Percentiles rank a stretch among this genome's conserved stretches.
These are phyloP conservation scores for Yamadazyma buinensis DNA, from an alignment of 1,139 yeast genomes.

Conservation along the genomic window DNA sequence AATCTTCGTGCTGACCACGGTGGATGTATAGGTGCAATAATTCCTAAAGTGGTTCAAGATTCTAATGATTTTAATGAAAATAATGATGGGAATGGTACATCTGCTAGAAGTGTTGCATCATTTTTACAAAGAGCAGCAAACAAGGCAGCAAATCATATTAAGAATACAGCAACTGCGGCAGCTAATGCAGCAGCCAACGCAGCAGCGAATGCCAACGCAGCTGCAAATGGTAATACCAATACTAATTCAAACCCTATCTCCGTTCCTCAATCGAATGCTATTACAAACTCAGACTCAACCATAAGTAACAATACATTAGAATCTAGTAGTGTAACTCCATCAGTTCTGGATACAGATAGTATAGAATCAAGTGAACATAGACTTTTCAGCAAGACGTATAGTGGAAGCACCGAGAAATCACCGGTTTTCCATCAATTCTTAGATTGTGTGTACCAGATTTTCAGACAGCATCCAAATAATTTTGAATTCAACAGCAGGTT, in stretches of 20 bases:
- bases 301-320: no score
- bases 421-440: constrained; percentile 93
- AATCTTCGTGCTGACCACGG: constrained; percentile 79
- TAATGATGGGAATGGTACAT: constrained; percentile 7
- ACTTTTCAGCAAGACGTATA: constrained; percentile 23
- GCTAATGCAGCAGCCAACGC: constrained; percentile 7
- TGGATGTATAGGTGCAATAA: constrained; percentile 42
- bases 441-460: constrained; percentile 81
- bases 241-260: no score
- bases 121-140: constrained; percentile 42
- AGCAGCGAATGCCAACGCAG: constrained; percentile 1
- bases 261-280: no score
- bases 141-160: constrained; percentile 26
- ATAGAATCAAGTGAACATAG: constrained; percentile 7
- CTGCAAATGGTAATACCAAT: background rate
- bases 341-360: constrained; percentile 5
- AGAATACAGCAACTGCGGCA: constrained; percentile 32
- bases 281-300: no score
- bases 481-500: constrained; percentile 92
- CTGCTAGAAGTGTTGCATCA: constrained; percentile 17
- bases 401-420: constrained; percentile 53
- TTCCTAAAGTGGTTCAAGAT: constrained; percentile 16
- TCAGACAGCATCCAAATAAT: constrained; percentile 61
- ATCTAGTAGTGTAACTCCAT: constrained; percentile 1
- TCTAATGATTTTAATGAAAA: constrained; percentile 12